These are phyloP conservation scores for Salix arbutifolia DNA, from an alignment of 345 rosid species.

Conservation along the genomic window DNA sequence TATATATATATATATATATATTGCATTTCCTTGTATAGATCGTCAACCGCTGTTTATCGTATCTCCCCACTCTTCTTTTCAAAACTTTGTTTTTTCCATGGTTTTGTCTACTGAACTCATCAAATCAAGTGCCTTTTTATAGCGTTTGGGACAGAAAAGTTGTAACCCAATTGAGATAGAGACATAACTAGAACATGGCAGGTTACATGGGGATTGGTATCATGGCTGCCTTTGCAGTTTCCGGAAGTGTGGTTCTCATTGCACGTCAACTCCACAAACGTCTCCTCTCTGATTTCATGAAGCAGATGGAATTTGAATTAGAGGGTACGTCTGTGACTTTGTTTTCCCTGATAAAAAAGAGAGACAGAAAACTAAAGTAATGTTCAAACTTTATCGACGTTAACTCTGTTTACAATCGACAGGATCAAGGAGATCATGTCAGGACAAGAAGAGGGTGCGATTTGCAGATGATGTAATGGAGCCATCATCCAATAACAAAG, in stretches of 20 bases:
- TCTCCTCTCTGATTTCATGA: constrained; percentile 65
- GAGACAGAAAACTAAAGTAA: not conserved
- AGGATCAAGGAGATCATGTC: constrained; percentile 17
- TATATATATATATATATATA: too few relatives aligned
- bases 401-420: not conserved
- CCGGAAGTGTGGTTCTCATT: constrained; percentile 69
- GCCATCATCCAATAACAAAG: constrained; percentile 59
- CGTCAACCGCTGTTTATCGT: constrained; percentile 11
- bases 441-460: constrained; percentile 57
- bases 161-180: not conserved
- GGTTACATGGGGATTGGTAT: constrained; percentile 43
- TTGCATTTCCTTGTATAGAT: not conserved
- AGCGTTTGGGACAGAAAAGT: not conserved
- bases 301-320: constrained; percentile 56
- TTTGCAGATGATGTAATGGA: constrained; percentile 78
- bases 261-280: constrained; percentile 62
- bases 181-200: constrained; percentile 24
- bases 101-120: not conserved
- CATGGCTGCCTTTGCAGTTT: constrained; percentile 70
- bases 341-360: not conserved
- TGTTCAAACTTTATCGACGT: not conserved
- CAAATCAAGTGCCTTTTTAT: not conserved
- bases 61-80: not conserved
- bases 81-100: not conserved
- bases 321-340: constrained; percentile 24